A percentile compares a stretch with the other conserved stretches of the same genome.
Conservation (phyloP, 257 asterid species). For the Echites panduratus region DNA sequence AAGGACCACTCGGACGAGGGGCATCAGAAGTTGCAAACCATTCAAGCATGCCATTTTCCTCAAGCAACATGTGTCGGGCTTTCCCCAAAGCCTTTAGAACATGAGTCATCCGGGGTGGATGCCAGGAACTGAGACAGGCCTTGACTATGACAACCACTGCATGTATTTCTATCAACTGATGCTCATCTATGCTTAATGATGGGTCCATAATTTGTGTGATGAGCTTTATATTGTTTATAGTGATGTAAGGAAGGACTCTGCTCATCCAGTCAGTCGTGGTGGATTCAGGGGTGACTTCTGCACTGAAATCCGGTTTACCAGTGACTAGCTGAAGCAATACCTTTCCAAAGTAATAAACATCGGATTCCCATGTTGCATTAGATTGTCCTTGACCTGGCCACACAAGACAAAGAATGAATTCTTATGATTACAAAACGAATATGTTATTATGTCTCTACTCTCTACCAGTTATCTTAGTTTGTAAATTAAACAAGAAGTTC, state of each 20-base stretch:
- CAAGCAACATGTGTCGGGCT: not conserved
- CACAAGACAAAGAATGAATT: too few species aligned
- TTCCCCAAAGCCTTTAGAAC: conserved; percentile 22
- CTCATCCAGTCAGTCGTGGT: conserved; percentile 18
- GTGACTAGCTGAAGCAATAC: conserved; percentile 24
- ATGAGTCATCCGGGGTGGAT: conserved; percentile 16
- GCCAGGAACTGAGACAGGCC: conserved; percentile 23
- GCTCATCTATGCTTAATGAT: conserved; percentile 21
- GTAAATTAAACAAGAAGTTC: too few species aligned
- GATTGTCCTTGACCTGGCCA: not conserved
- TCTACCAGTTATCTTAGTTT: too few species aligned
- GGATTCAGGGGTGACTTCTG: not conserved
- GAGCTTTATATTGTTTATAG: conserved; percentile 10
- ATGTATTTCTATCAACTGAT: conserved; percentile 22
- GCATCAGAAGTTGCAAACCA: too few species aligned
- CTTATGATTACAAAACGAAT: too few species aligned
- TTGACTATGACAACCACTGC: conserved; percentile 21
- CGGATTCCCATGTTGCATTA: conserved; percentile 15
- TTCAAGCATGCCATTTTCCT: too few species aligned
- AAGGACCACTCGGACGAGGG: too few species aligned
- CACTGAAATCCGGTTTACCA: conserved; percentile 20
- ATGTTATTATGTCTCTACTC: too few species aligned
- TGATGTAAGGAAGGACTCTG: conserved; percentile 10
- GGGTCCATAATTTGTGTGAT: conserved; percentile 17
- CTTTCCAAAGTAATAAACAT: conserved; percentile 25